A percentile compares a stretch with the other conserved stretches of the same genome.
These are phyloP conservation scores for Leptodontidium sp. DNA, from an alignment of 2,329 filamentous ascomycete species.

Conservation along the genomic window DNA sequence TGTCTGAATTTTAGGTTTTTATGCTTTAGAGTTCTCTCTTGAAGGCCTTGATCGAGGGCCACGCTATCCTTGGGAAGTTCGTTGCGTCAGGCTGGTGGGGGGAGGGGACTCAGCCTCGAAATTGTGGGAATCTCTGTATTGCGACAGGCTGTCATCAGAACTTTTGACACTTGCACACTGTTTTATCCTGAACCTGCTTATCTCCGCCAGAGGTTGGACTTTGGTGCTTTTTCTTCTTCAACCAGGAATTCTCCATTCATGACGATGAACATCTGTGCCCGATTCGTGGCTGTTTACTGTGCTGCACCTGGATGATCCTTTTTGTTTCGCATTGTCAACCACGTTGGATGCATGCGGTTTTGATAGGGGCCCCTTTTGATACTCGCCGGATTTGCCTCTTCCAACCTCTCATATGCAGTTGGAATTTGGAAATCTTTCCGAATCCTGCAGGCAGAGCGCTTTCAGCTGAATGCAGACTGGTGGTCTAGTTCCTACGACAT, in stretches of 20 bases:
- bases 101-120: slow-evolving; percentile 2
- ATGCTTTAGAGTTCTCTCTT: slow-evolving; percentile 14
- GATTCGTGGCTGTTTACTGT: slow-evolving; percentile 9
- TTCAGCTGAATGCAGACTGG: slow-evolving; percentile 6
- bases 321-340: neutral
- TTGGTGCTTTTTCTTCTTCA: neutral
- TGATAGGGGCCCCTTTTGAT: neutral
- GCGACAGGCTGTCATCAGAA: slow-evolving; percentile 10
- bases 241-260: neutral
- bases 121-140: neutral
- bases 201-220: neutral
- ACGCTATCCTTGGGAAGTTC: neutral
- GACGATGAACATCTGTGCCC: neutral
- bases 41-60: slow-evolving; percentile 10
- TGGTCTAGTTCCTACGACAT: neutral
- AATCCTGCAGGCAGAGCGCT: neutral
- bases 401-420: neutral
- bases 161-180: neutral
- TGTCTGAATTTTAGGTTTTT: slow-evolving; percentile 1
- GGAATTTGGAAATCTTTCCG: neutral
- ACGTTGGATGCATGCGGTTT: slow-evolving; percentile 4
- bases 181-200: slow-evolving; percentile 2
- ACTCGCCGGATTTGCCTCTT: neutral
- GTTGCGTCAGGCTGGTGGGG: slow-evolving; percentile 7
- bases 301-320: slow-evolving; percentile 2